phyloP scores from a whole-genome alignment of 192 early-diverging fungal genomes.

The Linderina pennispora region DNA sequence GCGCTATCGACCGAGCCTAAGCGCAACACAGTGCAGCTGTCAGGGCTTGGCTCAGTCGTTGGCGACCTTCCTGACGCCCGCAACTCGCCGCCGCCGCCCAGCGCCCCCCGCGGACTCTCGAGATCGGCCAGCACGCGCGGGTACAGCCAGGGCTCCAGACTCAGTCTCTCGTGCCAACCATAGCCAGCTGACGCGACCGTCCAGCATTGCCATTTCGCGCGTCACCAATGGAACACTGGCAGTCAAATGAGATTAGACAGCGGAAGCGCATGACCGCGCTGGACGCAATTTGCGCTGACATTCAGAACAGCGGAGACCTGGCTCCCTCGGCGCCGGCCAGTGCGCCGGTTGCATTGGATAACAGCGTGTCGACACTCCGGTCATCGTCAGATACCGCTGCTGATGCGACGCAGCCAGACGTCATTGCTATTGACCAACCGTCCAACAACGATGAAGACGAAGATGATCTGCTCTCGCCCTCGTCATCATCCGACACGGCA shows the following conservation, averaged over 20 bases:
- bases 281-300: too few relatives aligned
- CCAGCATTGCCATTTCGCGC: too few relatives aligned
- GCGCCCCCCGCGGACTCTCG: not conserved
- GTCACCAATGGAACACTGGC: too few relatives aligned
- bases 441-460: conserved; percentile 6
- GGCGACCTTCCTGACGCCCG: conserved; percentile 6
- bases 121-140: conserved; percentile 15
- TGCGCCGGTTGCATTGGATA: too few relatives aligned
- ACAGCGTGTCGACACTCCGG: conserved; percentile 35
- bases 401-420: conserved; percentile 4
- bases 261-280: too few relatives aligned
- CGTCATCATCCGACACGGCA: conserved; percentile 25
- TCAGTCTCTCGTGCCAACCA: too few relatives aligned
- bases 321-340: too few relatives aligned
- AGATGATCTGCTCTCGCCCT: conserved; percentile 12
- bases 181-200: too few relatives aligned
- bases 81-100: conserved; percentile 4
- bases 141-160: too few relatives aligned
- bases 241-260: too few relatives aligned
- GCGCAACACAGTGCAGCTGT: conserved; percentile 42
- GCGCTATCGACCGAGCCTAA: conserved; percentile 38
- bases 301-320: too few relatives aligned
- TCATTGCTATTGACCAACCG: not conserved
- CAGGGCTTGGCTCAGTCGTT: conserved; percentile 11
- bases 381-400: conserved; percentile 41